Conservation (phyloP, 2,329 filamentous ascomycete species). For the Ophiostoma himal-ulmi region DNA sequence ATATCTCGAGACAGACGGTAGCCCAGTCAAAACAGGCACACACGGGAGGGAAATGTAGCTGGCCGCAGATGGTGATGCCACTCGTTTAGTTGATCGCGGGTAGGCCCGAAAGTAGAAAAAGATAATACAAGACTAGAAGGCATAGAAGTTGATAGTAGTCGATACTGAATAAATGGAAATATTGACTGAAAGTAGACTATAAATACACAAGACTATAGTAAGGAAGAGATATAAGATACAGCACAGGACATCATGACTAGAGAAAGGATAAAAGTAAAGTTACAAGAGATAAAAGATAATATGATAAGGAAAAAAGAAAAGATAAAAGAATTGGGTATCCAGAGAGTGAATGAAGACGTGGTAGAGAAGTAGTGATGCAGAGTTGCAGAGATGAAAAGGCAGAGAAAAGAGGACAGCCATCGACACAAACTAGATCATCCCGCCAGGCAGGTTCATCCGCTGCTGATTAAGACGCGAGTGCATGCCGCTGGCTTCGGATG, state of each 20-base stretch:
- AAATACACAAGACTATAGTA: background rate
- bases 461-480: constrained; percentile 25
- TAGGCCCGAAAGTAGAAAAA: constrained; percentile 6
- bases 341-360: constrained; percentile 1
- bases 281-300: constrained; percentile 23
- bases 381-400: background rate
- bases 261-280: background rate
- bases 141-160: background rate
- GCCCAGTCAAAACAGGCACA: background rate
- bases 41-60: background rate
- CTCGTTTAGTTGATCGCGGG: background rate
- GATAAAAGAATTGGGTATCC: constrained; percentile 1
- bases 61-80: background rate
- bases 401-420: background rate
- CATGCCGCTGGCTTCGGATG: constrained; percentile 36
- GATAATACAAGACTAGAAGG: background rate
- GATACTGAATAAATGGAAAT: background rate
- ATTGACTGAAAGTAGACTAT: background rate
- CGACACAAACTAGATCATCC: constrained; percentile 32
- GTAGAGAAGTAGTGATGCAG: background rate
- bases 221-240: background rate
- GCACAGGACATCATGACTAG: background rate
- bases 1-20: background rate
- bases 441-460: constrained; percentile 32
- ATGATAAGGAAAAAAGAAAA: constrained; percentile 18